Evolutionary conservation across 163 green algal species (phyloP), one percentile per base, ranked within the genome.

Genomic region (Prototheca wickerhamii): DNA sequence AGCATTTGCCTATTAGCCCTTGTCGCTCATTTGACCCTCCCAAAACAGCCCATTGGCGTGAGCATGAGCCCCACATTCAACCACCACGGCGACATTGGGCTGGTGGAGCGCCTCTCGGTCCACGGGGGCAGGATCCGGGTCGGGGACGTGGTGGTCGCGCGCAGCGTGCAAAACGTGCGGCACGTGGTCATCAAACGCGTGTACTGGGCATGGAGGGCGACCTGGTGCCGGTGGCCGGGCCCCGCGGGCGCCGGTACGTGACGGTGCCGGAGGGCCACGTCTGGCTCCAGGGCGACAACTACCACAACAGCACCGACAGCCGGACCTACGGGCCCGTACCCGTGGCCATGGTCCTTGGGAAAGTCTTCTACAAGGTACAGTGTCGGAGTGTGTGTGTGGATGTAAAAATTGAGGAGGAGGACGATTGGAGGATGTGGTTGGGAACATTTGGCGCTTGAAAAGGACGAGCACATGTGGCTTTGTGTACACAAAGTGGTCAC

Each of bases 1-100:
- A n/a, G n/a, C n/a, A n/a, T n/a, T n/a, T n/a, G n/a, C n/a, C n/a
- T n/a, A n/a, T n/a, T n/a, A n/a, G n/a, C n/a, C 57, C 30, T 23
- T 37, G 5, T 12, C 20, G 20, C 54, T 28, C 7, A 6, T 7
- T 28, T 15, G 12, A 44, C 35, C 29, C 28, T 18, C 23, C 6
- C 50, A 5, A 15, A 65, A 57, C 75, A 89, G 80, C 91, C 85
- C 68, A 72, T 87, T 7, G 86, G 86, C 0, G 82, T 86, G 2
- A 87, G 74, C 71, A 93, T 93, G 86, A 67, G 90, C 60, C 86
- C 86, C 29, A 91, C 83, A 7, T 88, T 94, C 67, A 89, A 89
- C 60, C 62, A 68, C 2, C 68, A 60, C 17, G 86, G 86, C 20
- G 86, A 94, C 67, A 30, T 91, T 0, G 73, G 88, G 1, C 51